Evolutionary conservation across 306 rosid genomes (phyloP).

Genomic region (Lagenaria siceraria): DNA sequence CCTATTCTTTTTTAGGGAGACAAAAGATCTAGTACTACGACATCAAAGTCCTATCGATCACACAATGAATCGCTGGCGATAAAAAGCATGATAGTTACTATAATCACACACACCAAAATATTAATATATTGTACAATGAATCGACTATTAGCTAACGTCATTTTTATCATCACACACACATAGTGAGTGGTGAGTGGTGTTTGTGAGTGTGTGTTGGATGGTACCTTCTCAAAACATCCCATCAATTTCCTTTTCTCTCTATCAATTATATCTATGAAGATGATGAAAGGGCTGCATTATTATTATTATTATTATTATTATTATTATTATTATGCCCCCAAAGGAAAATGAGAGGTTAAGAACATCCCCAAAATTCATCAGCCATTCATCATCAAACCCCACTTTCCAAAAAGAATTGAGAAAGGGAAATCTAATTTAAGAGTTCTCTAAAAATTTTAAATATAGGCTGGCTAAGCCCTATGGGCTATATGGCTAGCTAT

Average conservation of each 20-base stretch:
- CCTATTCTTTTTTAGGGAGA: neutral
- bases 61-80: neutral
- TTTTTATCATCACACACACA: neutral
- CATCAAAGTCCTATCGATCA: neutral
- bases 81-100: neutral
- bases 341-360: neutral
- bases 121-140: neutral
- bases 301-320: too few relatives aligned
- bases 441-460: neutral
- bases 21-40: slow-evolving; percentile 1
- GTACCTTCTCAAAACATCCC: slow-evolving; percentile 1
- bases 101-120: neutral
- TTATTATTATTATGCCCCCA: neutral
- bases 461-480: neutral
- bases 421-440: neutral
- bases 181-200: neutral
- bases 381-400: neutral
- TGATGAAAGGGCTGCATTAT: neutral
- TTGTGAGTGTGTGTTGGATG: neutral
- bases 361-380: neutral
- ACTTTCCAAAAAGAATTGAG: neutral
- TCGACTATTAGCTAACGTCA: neutral
- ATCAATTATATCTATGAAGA: neutral
- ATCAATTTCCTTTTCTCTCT: neutral
- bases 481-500: neutral